Evolutionary conservation across 768 basidiomycete species (phyloP), one percentile per base, ranked within the genome.

Genomic region (Guyanaporus albipodus): DNA sequence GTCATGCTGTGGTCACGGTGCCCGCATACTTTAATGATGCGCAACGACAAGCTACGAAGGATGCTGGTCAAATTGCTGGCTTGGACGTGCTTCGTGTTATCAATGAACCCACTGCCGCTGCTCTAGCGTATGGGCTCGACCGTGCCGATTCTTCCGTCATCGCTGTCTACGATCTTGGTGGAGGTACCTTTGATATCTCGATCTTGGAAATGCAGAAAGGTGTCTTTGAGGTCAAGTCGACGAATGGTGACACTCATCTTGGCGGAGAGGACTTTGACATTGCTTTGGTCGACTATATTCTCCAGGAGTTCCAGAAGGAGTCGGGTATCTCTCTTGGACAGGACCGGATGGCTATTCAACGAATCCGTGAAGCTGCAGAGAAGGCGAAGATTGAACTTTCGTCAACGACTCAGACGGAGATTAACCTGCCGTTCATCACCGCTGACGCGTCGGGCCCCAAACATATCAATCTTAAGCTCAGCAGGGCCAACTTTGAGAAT

Each of bases 11-110:
- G 59, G 75, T 98, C 60, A 97, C 94, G 12, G 95, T 97, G 24
- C 96, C 95, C 1, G 94, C 95, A 0, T 97, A 97, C 74, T 99
- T 98, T 82, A 99, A 99, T 67, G 96, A 99, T 64, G 94, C 96
- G 17, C 96, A 99, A 70, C 86, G 96, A 50, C 95, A 98, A 74
- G 96, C 96, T 4, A 99, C 96, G 34, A 96, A 97, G 73, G 85
- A 97, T 51, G 93, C 96, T 43, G 96, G 96, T 62, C 86, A 91
- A 66, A 97, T 98, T 57, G 94, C 96, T 17, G 96, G 96, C 62
- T 81, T 98, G 15, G 91, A 98, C 17, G 96, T 98, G 36, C 85
- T 97, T 38, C 92, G 95, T 59, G 94, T 98, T 49, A 97, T 99
- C 73, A 97, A 98, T 67, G 96, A 98, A 69, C 95, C 96, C 22